A percentile compares a stretch with the other conserved stretches of the same genome.
Conservation (phyloP, 139 green algal species). For the Tetratostichococcus sp. region DNA sequence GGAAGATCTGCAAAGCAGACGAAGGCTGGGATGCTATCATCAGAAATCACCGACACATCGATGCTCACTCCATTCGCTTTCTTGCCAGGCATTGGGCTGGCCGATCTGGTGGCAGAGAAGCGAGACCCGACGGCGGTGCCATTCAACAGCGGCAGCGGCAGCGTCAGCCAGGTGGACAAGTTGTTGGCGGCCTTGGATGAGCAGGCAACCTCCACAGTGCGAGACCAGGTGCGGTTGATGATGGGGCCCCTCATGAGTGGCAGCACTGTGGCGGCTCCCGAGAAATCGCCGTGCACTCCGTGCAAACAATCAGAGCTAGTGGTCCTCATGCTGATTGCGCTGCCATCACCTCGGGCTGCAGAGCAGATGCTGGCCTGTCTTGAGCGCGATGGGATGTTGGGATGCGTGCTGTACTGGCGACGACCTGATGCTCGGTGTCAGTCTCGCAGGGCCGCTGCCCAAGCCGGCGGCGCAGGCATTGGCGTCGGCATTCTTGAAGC, state of each 20-base stretch:
- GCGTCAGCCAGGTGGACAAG: slow-evolving; percentile 31
- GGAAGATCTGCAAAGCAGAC: too few relatives aligned
- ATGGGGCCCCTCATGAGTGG: too few relatives aligned
- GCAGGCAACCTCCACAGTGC: slow-evolving; percentile 33
- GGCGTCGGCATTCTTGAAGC: slow-evolving; percentile 57
- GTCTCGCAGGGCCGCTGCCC: slow-evolving; percentile 38
- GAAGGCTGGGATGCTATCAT: too few relatives aligned
- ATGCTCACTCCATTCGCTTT: neutral
- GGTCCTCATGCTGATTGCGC: too few relatives aligned
- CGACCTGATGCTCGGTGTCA: neutral
- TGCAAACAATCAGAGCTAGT: too few relatives aligned
- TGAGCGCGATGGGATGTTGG: too few relatives aligned
- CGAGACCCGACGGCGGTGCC: slow-evolving; percentile 61
- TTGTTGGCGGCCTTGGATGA: slow-evolving; percentile 56
- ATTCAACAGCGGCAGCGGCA: slow-evolving; percentile 21
- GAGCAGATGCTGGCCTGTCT: too few relatives aligned
- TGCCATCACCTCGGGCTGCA: too few relatives aligned
- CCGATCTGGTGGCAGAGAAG: slow-evolving; percentile 86
- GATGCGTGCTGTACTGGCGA: too few relatives aligned
- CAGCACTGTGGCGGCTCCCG: too few relatives aligned
- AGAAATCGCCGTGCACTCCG: too few relatives aligned
- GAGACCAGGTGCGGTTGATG: slow-evolving; percentile 44
- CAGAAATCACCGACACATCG: too few relatives aligned
- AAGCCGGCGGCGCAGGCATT: slow-evolving; percentile 20
- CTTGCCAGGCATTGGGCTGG: slow-evolving; percentile 77